Percentiles rank a stretch among this genome's conserved stretches.
phyloP scores from a whole-genome alignment of 2,329 filamentous ascomycete species.

The Alternaria incomplexa region DNA sequence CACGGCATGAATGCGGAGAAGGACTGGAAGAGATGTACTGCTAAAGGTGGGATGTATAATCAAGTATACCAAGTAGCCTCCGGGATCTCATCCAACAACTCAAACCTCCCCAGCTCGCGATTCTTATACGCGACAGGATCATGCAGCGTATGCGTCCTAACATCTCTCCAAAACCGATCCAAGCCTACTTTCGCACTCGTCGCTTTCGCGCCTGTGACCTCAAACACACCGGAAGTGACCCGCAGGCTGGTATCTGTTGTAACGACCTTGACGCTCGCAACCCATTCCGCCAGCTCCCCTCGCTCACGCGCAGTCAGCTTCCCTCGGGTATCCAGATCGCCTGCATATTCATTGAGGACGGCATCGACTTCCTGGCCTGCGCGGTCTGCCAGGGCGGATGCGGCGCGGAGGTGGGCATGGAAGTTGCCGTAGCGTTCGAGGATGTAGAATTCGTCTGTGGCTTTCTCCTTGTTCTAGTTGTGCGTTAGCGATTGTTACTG shows the following conservation, averaged over 20 bases:
- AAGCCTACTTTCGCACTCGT: constrained; percentile 65
- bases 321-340: constrained; percentile 43
- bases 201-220: constrained; percentile 66
- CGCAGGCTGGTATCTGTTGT: constrained; percentile 65
- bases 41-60: no score
- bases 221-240: constrained; percentile 68
- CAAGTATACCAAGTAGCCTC: constrained; percentile 68
- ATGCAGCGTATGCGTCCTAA: constrained; percentile 70
- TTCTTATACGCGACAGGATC: constrained; percentile 73
- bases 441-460: constrained; percentile 70
- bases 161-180: constrained; percentile 70
- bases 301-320: constrained; percentile 59
- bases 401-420: constrained; percentile 66
- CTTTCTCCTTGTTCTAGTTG: constrained; percentile 58
- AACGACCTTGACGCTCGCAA: constrained; percentile 68
- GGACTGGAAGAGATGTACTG: no score
- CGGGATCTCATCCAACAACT: constrained; percentile 63
- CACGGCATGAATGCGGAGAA: no score
- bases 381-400: constrained; percentile 64
- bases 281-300: constrained; percentile 67
- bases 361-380: constrained; percentile 58
- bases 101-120: constrained; percentile 64
- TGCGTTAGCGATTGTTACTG: constrained; percentile 1
- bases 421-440: constrained; percentile 69
- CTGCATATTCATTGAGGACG: constrained; percentile 54